A percentile compares a stretch with the other conserved stretches of the same genome.
Evolutionary conservation across 805 yeast genomes (phyloP).

Genomic region (Sugiyamaella valdiviana): DNA sequence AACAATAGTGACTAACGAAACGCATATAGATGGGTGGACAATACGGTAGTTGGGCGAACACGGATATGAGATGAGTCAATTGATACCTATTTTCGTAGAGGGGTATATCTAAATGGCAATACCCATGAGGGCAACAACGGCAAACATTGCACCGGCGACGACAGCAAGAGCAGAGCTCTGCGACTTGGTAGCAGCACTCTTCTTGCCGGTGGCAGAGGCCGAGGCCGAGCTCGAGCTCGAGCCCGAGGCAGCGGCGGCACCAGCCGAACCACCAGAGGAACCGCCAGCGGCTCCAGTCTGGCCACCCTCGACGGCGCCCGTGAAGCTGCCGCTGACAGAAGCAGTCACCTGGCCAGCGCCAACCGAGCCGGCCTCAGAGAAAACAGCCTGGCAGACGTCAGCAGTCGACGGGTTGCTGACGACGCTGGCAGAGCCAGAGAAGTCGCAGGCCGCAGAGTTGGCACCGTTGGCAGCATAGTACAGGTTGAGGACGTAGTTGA

Average conservation of each 20-base stretch:
- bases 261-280: constrained; percentile 25
- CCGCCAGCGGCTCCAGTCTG: constrained; percentile 19
- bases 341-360: constrained; percentile 58
- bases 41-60: too few species aligned
- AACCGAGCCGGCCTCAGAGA: constrained; percentile 60
- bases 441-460: constrained; percentile 55
- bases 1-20: too few species aligned
- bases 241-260: constrained; percentile 26
- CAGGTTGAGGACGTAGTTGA: constrained; percentile 58
- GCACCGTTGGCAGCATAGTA: constrained; percentile 50
- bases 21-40: too few species aligned
- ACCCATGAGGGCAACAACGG: constrained; percentile 19
- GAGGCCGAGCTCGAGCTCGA: constrained; percentile 4
- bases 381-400: constrained; percentile 46
- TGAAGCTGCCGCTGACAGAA: constrained; percentile 31
- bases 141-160: constrained; percentile 17
- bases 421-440: constrained; percentile 61
- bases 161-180: constrained; percentile 9
- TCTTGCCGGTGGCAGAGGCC: constrained; percentile 5
- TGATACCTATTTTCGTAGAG: background rate
- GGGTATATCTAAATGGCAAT: constrained; percentile 15
- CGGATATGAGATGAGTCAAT: too few species aligned
- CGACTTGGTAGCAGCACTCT: constrained; percentile 12
- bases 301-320: constrained; percentile 24
- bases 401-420: constrained; percentile 37